Percentiles rank a stretch among this genome's conserved stretches.
Conservation (phyloP, 768 basidiomycete genomes). For the Infundibulicybe gibba region DNA sequence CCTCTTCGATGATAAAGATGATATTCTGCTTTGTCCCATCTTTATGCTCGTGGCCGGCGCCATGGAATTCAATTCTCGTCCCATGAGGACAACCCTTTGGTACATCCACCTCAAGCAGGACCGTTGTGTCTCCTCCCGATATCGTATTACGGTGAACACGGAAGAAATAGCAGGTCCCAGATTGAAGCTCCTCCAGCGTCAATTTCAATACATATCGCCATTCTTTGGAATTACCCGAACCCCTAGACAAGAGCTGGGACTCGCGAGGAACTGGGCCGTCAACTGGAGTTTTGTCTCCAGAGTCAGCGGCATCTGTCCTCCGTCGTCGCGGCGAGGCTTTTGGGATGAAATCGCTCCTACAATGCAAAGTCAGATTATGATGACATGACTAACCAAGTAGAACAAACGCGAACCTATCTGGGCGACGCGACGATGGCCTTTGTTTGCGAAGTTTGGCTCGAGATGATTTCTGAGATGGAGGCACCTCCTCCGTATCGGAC, state of each 20-base stretch:
- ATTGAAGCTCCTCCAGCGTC: too few relatives aligned
- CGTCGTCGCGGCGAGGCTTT: neutral
- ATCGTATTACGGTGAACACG: too few relatives aligned
- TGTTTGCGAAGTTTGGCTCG: constrained; percentile 22
- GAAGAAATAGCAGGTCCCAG: too few relatives aligned
- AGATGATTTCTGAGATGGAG: constrained; percentile 4
- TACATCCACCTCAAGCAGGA: too few relatives aligned
- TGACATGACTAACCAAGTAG: neutral
- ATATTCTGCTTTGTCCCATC: constrained; percentile 60
- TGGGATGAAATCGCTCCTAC: neutral
- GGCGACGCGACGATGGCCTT: constrained; percentile 8
- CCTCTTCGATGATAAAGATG: constrained; percentile 61
- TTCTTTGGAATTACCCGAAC: too few relatives aligned
- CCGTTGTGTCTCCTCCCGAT: too few relatives aligned
- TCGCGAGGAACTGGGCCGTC: too few relatives aligned
- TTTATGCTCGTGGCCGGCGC: constrained; percentile 63
- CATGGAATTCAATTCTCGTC: constrained; percentile 51
- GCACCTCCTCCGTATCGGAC: too few relatives aligned
- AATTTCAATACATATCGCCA: too few relatives aligned
- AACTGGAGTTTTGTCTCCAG: constrained; percentile 17
- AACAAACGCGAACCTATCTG: constrained; percentile 3
- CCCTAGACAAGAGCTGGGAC: too few relatives aligned
- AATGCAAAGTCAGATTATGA: neutral
- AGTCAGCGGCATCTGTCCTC: neutral
- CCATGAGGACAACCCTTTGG: too few relatives aligned